Percentiles rank a stretch among this genome's conserved stretches.
Evolutionary conservation across 73 alveolate genomes (phyloP).

Genomic region (Tetrahymena elliotti): DNA sequence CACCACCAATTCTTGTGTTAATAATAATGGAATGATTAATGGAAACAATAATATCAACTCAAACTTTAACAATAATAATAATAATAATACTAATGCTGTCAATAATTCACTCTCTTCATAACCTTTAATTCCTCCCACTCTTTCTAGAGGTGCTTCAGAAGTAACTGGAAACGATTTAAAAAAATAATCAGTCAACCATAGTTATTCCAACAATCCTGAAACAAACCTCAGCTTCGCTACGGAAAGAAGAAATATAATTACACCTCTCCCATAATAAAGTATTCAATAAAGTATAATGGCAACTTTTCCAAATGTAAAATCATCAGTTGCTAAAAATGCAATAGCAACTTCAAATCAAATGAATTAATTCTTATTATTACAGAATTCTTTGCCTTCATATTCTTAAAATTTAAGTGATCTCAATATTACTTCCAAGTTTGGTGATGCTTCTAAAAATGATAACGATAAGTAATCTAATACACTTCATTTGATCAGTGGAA

Average conservation of each 20-base stretch:
- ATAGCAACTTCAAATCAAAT: background rate
- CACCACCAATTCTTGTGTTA: background rate
- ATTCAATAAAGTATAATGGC: background rate
- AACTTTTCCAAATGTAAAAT: background rate
- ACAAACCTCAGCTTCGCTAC: background rate
- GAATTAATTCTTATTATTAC: too few species aligned
- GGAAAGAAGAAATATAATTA: background rate
- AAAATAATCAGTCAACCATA: background rate
- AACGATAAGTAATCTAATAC: background rate
- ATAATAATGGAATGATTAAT: background rate
- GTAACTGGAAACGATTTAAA: background rate
- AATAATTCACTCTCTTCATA: background rate
- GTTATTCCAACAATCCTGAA: background rate
- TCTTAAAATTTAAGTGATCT: background rate
- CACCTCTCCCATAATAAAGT: background rate
- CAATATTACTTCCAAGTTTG: background rate
- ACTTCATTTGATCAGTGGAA: background rate
- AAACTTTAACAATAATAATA: background rate
- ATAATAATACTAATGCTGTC: background rate
- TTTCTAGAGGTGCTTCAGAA: background rate
- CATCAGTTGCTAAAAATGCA: background rate
- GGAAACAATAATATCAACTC: background rate
- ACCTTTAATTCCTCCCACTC: background rate
- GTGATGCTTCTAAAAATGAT: background rate
- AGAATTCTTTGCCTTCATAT: background rate